phyloP scores from a whole-genome alignment of 2,329 filamentous ascomycete genomes.

The Microsporum canis region DNA sequence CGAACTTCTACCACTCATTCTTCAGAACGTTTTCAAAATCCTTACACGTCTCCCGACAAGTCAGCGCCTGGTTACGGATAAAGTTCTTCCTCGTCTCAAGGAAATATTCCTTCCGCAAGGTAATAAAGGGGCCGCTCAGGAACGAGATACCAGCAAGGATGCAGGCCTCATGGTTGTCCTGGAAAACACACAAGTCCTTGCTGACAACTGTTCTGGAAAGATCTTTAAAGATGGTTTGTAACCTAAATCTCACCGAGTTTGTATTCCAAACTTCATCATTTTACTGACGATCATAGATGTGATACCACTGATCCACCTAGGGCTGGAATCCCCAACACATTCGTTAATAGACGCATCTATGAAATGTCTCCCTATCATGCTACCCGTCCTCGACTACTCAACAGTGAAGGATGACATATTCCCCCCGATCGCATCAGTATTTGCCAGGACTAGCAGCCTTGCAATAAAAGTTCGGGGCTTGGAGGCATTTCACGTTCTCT shows the following conservation, averaged over 20 bases:
- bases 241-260: not conserved
- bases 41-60: constrained; percentile 65
- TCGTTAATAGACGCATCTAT: constrained; percentile 78
- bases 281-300: constrained; percentile 49
- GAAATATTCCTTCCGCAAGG: constrained; percentile 62
- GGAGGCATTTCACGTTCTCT: constrained; percentile 81
- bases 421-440: constrained; percentile 78
- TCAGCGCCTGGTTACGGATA: constrained; percentile 69
- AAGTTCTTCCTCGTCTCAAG: constrained; percentile 71
- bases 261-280: not conserved
- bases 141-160: constrained; percentile 73
- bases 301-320: constrained; percentile 69
- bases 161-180: constrained; percentile 84
- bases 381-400: constrained; percentile 85
- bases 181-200: constrained; percentile 65
- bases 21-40: constrained; percentile 90
- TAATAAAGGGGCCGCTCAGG: constrained; percentile 40
- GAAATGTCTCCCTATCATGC: constrained; percentile 62
- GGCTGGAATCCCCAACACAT: constrained; percentile 80
- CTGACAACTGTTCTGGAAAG: constrained; percentile 73
- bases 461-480: constrained; percentile 89
- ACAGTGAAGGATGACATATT: constrained; percentile 97
- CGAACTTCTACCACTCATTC: constrained; percentile 69
- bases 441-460: constrained; percentile 84
- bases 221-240: constrained; percentile 82